Base-by-base conservation (phyloP, 1,284 basidiomycete genomes). In the Mycena sp. region DNA sequence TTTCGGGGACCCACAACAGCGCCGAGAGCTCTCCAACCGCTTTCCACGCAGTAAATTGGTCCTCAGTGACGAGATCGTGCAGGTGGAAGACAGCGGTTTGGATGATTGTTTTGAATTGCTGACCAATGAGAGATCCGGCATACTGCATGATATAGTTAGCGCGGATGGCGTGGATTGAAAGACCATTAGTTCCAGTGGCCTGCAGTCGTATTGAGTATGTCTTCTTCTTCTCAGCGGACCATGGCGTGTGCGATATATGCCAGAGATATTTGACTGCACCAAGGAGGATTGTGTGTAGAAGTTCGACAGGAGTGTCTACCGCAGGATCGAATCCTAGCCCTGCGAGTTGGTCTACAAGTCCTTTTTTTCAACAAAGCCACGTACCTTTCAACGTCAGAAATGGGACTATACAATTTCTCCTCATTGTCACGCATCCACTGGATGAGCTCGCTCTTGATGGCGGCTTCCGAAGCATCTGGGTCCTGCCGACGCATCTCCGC, bases 261-360 rank as follows among this genome's bases (percentile, higher is more conserved):
- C 32, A 35, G 32, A 44, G 61, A 61, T 81, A 80, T 61, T 80
- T 81, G 21, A 72, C 70, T n/a, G 65, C 57, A 1, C 79, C 78
- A 23, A 81, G 72, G 1, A 79, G 67, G 16, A 69, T 58, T 9
- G 77, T 79, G 58, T 81, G 78, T 1, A 81, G 70, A n/a, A 76
- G 70, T 52, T 81, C 78, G 12, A 70, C 65, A 10, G 78, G 51
- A 70, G 71, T 19, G 68, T 61, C 46, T 21, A 63, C 61, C 3
- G 46, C 29, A 16, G 72, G 71, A 10, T 68, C 64, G 17, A 64
- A 49, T 26, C 46, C 46, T 49, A n/a, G n/a, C n/a, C n/a, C n/a
- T n/a, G n/a, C n/a, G 32, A 35, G 14, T 7, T 9, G 32, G 14
- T 35, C 14, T 9, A 35, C 9, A 35, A 35, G 7, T 7, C n/a